Conservation (phyloP, 225 moss, liverwort and hornwort species). For the Bryoerythrophyllum caledonicum region DNA sequence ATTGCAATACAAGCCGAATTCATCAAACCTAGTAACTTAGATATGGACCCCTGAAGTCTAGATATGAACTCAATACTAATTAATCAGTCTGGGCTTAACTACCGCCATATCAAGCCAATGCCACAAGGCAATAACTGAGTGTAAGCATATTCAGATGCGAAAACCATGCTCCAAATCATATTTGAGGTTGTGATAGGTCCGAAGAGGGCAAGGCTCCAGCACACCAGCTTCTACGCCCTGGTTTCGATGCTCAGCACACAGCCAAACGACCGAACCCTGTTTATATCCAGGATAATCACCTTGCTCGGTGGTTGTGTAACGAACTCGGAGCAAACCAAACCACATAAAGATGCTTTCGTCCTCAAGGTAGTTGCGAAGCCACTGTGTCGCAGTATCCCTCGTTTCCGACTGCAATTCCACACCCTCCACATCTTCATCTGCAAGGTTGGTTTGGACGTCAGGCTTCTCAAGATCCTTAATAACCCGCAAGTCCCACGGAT, state of each 20-base stretch:
- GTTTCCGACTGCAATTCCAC: background rate
- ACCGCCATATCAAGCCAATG: background rate
- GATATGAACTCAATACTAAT: no score
- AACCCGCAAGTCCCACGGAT: background rate
- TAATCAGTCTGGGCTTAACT: no score
- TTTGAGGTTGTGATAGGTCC: background rate
- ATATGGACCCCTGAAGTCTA: no score
- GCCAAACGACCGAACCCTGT: background rate
- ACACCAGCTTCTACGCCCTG: background rate
- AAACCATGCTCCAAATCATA: background rate
- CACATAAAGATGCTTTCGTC: background rate
- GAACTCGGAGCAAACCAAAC: background rate
- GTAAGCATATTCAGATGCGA: background rate
- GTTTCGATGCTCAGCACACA: background rate
- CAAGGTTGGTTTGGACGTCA: no score
- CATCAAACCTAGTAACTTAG: no score
- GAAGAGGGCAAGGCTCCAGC: background rate
- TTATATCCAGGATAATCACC: background rate
- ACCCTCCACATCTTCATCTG: background rate
- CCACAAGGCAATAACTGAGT: no score
- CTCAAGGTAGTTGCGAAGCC: background rate
- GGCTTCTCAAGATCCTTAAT: background rate
- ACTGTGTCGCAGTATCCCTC: background rate
- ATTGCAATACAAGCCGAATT: no score
- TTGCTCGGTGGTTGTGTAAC: background rate